Conservation (phyloP, 768 basidiomycete genomes). For the Trametes cinnabarina region DNA sequence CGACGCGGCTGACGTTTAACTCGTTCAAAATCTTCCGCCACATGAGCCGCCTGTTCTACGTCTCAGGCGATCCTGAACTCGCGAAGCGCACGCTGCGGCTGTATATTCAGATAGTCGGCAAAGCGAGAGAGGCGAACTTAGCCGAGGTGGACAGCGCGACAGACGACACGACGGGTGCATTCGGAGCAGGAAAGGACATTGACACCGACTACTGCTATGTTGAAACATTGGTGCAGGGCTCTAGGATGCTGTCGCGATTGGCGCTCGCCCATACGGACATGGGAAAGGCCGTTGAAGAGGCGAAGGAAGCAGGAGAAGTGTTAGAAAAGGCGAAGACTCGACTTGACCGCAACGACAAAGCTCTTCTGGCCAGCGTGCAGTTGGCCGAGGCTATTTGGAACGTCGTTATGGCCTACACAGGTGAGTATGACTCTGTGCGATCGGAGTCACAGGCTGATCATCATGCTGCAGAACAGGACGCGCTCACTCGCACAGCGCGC, state of each 20-base stretch:
- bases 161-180: constrained; percentile 11
- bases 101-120: constrained; percentile 82
- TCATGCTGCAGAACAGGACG: constrained; percentile 57
- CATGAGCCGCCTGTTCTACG: constrained; percentile 71
- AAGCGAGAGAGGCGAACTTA: constrained; percentile 66
- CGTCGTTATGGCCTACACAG: constrained; percentile 65
- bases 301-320: constrained; percentile 57
- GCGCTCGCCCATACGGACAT: constrained; percentile 30
- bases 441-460: neutral
- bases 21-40: constrained; percentile 83
- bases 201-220: constrained; percentile 77
- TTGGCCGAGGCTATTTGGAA: constrained; percentile 75
- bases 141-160: constrained; percentile 31
- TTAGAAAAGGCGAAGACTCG: constrained; percentile 60
- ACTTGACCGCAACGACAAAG: constrained; percentile 46
- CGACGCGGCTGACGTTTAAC: constrained; percentile 91
- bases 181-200: constrained; percentile 35
- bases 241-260: constrained; percentile 68
- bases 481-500: constrained; percentile 54
- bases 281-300: constrained; percentile 46
- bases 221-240: constrained; percentile 72
- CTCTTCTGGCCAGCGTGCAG: constrained; percentile 57
- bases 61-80: constrained; percentile 55
- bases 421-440: constrained; percentile 36
- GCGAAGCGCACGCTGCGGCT: constrained; percentile 75